Evolutionary conservation across 306 rosid species (phyloP).

Genomic region (Medicago truncatula): MtrunA17r5.0-ANR NC_053042.1:1168001-1168500

Average conservation of each 20-base stretch:
- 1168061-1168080: conserved; percentile 40
- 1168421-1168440: too few relatives aligned
- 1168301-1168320: not conserved
- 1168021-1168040: conserved; percentile 37
- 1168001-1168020: conserved; percentile 44
- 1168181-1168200: not conserved
- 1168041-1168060: conserved; percentile 5
- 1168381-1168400: too few relatives aligned
- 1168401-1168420: too few relatives aligned
- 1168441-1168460: too few relatives aligned
- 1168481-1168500: too few relatives aligned
- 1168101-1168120: conserved; percentile 47
- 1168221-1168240: conserved; percentile 33
- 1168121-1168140: conserved; percentile 67
- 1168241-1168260: conserved; percentile 57
- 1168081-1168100: conserved; percentile 46
- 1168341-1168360: not conserved
- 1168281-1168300: not conserved
- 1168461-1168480: too few relatives aligned
- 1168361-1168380: too few relatives aligned
- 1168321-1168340: not conserved
- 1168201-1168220: conserved; percentile 40
- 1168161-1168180: conserved; percentile 46
- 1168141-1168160: conserved; percentile 38
- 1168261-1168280: not conserved